Conservation (phyloP, 768 basidiomycete species). For the Leccinellum albellum region DNA sequence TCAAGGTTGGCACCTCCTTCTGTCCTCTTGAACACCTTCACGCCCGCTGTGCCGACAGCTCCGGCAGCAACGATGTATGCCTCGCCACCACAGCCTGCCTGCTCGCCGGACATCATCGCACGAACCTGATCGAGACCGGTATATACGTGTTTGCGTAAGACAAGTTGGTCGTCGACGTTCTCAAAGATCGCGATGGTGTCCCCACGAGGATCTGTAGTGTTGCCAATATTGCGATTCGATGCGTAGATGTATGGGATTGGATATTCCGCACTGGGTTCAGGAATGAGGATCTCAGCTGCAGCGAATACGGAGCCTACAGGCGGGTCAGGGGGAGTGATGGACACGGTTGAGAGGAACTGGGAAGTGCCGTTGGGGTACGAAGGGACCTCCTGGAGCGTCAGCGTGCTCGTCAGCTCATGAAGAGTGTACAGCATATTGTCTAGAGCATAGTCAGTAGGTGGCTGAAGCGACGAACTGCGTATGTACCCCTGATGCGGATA, state of each 20-base stretch:
- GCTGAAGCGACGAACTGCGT: neutral
- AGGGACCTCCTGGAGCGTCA: conserved; percentile 53
- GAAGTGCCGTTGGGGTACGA: conserved; percentile 46
- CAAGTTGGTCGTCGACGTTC: conserved; percentile 36
- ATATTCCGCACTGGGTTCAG: conserved; percentile 43
- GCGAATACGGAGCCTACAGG: conserved; percentile 40
- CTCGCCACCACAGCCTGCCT: neutral
- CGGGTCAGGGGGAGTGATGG: conserved; percentile 44
- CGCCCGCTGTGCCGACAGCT: conserved; percentile 49
- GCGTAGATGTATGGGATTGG: conserved; percentile 56
- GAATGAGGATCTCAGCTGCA: conserved; percentile 63
- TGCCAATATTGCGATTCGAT: conserved; percentile 63
- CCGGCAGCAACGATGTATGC: conserved; percentile 44
- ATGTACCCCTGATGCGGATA: conserved; percentile 36
- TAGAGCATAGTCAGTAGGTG: conserved; percentile 17
- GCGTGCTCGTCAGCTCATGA: conserved; percentile 54
- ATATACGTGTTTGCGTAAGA: conserved; percentile 51
- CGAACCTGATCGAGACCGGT: conserved; percentile 17
- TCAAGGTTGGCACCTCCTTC: conserved; percentile 49
- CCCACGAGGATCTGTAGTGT: conserved; percentile 43
- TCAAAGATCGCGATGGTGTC: conserved; percentile 66
- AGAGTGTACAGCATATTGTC: conserved; percentile 50
- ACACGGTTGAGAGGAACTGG: conserved; percentile 47
- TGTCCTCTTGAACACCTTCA: conserved; percentile 53
- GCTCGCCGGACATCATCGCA: neutral